phyloP scores from a whole-genome alignment of 768 basidiomycete species.

The Phylloporus sp. region DNA sequence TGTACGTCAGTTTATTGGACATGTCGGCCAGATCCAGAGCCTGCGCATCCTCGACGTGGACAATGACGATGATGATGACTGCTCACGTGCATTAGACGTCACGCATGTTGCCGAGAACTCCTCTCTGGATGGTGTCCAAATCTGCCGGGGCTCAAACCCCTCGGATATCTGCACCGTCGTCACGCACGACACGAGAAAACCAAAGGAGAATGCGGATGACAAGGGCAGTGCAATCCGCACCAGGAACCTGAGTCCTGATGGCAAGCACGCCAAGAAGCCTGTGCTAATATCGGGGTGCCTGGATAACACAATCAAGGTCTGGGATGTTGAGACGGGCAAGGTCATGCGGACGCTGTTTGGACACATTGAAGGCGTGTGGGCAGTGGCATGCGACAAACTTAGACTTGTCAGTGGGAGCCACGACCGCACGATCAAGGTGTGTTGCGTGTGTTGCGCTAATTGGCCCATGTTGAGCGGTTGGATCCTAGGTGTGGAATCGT shows the following conservation, averaged over 20 bases:
- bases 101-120: conserved; percentile 14
- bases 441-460: conserved; percentile 17
- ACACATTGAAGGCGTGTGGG: conserved; percentile 98
- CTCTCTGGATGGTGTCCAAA: conserved; percentile 13
- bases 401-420: conserved; percentile 91
- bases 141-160: conserved; percentile 9
- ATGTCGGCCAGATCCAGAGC: conserved; percentile 93
- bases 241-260: background rate
- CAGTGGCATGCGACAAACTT: conserved; percentile 87
- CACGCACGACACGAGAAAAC: conserved; percentile 21
- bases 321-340: conserved; percentile 89
- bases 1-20: conserved; percentile 80
- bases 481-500: conserved; percentile 80
- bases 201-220: conserved; percentile 13
- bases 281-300: conserved; percentile 85
- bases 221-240: conserved; percentile 5
- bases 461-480: background rate
- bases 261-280: conserved; percentile 44
- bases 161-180: conserved; percentile 29
- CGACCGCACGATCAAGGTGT: conserved; percentile 94
- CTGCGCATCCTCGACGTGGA: conserved; percentile 74
- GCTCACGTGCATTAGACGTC: conserved; percentile 8
- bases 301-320: conserved; percentile 93
- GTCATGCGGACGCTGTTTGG: conserved; percentile 85
- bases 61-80: conserved; percentile 37